Evolutionary conservation across 805 yeast species (phyloP).

Genomic region (Candida silvatica): DNA sequence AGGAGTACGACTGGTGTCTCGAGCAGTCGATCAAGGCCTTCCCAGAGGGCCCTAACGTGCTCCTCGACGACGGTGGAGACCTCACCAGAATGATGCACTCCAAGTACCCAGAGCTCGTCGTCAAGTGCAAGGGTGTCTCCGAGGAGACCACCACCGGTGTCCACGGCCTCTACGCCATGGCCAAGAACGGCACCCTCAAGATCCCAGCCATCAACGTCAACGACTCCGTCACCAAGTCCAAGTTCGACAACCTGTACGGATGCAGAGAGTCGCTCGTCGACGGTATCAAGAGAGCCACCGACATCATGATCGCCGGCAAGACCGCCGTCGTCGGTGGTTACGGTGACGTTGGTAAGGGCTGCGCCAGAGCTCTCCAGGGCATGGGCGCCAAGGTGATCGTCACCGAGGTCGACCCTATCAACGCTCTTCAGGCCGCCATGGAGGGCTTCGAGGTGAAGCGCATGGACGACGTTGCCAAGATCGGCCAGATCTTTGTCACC

Average conservation of each 20-base stretch:
- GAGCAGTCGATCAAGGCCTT: slow-evolving; percentile 98
- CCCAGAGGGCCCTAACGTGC: slow-evolving; percentile 94
- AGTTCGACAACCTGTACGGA: slow-evolving; percentile 98
- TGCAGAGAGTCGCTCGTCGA: slow-evolving; percentile 98
- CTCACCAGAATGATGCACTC: slow-evolving; percentile 94
- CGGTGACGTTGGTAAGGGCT: slow-evolving; percentile 99
- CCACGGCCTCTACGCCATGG: slow-evolving; percentile 96
- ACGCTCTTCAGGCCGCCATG: slow-evolving; percentile 98
- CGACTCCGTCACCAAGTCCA: slow-evolving; percentile 98
- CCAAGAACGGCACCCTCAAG: slow-evolving; percentile 80
- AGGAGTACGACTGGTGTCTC: slow-evolving; percentile 98
- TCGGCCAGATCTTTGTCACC: slow-evolving; percentile 97
- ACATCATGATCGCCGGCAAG: slow-evolving; percentile 99
- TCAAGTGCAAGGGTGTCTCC: slow-evolving; percentile 89
- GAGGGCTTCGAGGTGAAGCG: slow-evolving; percentile 96
- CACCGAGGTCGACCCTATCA: slow-evolving; percentile 97
- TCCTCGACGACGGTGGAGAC: slow-evolving; percentile 99
- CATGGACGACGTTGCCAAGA: slow-evolving; percentile 84
- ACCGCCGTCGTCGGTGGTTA: slow-evolving; percentile 98
- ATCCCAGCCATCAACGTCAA: slow-evolving; percentile 99
- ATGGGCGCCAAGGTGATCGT: slow-evolving; percentile 99
- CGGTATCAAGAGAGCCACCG: slow-evolving; percentile 99
- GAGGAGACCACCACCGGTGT: slow-evolving; percentile 99
- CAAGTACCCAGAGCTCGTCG: slow-evolving; percentile 95
- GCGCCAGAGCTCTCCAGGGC: slow-evolving; percentile 97